phyloP scores from a whole-genome alignment of 495 filamentous ascomycete species.

The Podospora bellae-mahoneyi region DNA sequence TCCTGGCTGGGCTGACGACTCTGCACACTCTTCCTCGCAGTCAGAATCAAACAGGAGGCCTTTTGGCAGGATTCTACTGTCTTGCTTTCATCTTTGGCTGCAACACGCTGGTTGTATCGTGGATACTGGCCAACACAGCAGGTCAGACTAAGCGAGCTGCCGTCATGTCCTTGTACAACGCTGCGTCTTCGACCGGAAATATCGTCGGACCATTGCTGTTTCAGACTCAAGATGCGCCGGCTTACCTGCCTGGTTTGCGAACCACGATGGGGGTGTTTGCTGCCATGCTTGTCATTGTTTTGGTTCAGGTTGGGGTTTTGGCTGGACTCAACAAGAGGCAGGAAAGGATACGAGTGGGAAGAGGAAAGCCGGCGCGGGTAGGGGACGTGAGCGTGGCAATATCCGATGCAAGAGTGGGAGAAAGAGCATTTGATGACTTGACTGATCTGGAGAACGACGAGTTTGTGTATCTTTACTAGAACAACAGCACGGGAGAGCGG shows the following conservation, averaged over 20 bases:
- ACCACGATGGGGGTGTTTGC: conserved; percentile 57
- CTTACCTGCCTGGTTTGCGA: conserved; percentile 55
- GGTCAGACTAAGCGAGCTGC: conserved; percentile 60
- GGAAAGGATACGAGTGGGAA: conserved; percentile 47
- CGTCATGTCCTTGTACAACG: conserved; percentile 59
- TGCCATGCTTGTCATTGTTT: conserved; percentile 46
- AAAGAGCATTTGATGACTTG: conserved; percentile 51
- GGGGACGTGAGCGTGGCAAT: conserved; percentile 55
- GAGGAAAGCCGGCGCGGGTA: conserved; percentile 56
- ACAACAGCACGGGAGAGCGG: no score
- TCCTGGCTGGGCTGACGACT: conserved; percentile 55
- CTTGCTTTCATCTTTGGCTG: conserved; percentile 59
- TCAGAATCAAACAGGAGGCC: conserved; percentile 35
- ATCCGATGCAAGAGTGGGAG: conserved; percentile 29
- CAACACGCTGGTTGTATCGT: conserved; percentile 47
- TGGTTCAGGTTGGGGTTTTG: conserved; percentile 52
- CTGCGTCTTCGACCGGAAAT: conserved; percentile 59
- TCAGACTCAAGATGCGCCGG: conserved; percentile 55
- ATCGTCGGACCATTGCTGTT: conserved; percentile 70
- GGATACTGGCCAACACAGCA: conserved; percentile 59
- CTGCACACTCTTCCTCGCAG: conserved; percentile 52
- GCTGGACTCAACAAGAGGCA: conserved; percentile 54
- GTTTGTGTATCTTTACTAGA: conserved; percentile 63
- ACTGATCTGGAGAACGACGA: conserved; percentile 65
- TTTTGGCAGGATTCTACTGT: conserved; percentile 60